Percentiles rank a stretch among this genome's conserved stretches.
Evolutionary conservation across 1,284 basidiomycete genomes (phyloP).

Genomic region (Coniophora puteana): DNA sequence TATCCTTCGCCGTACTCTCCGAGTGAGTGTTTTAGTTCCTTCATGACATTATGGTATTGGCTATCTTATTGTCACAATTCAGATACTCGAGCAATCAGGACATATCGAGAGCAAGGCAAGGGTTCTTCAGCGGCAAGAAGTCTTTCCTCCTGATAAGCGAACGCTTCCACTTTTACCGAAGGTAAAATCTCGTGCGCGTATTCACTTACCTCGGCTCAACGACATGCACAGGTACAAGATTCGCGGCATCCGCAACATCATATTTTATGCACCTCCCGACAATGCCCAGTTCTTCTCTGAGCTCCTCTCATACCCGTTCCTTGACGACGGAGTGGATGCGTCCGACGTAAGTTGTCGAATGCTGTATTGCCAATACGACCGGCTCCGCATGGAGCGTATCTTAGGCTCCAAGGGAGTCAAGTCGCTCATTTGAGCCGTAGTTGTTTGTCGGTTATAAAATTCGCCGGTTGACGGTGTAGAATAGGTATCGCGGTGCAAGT

Average conservation of each 20-base stretch:
- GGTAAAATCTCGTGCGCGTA: conserved; percentile 38
- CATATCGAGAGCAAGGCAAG: conserved; percentile 88
- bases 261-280: conserved; percentile 92
- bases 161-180: conserved; percentile 95
- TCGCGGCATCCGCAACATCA: conserved; percentile 85
- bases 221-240: conserved; percentile 70
- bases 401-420: conserved; percentile 23
- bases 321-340: conserved; percentile 75
- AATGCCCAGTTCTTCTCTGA: conserved; percentile 93
- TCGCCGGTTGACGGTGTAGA: not conserved
- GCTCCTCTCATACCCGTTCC: conserved; percentile 82
- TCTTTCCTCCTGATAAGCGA: conserved; percentile 91
- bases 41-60: not conserved
- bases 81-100: conserved; percentile 93
- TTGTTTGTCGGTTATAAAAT: not conserved
- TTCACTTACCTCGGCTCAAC: conserved; percentile 6
- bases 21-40: conserved; percentile 55
- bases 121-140: conserved; percentile 89
- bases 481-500: not conserved
- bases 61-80: conserved; percentile 3
- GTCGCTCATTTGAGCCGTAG: conserved; percentile 12
- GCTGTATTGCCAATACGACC: conserved; percentile 87
- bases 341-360: conserved; percentile 77
- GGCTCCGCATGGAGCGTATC: conserved; percentile 83
- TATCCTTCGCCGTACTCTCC: conserved; percentile 80